phyloP scores from a whole-genome alignment of 305 asterid species.

The Fraxinus sp. region DNA sequence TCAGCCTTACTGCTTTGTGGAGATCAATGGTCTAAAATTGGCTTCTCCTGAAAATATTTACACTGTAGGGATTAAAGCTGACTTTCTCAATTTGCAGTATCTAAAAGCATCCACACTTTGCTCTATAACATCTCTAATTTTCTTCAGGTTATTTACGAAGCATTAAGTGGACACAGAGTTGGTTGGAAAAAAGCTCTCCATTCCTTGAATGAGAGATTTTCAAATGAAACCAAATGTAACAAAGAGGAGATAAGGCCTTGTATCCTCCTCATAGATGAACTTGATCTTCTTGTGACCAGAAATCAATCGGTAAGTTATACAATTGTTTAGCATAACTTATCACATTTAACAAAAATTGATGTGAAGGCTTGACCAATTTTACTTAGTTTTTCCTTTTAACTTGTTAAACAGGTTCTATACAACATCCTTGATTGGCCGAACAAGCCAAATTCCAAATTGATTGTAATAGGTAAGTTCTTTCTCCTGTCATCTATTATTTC shows the following conservation, averaged over 20 bases:
- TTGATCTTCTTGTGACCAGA: conserved; percentile 92
- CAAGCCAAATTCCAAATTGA: conserved; percentile 78
- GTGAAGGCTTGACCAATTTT: neutral
- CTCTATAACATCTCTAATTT: conserved; percentile 18
- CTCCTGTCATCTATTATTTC: conserved; percentile 19
- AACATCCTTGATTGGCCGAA: conserved; percentile 98
- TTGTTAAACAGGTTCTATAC: conserved; percentile 66
- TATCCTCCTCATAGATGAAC: conserved; percentile 90
- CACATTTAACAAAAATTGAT: conserved; percentile 4
- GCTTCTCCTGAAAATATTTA: conserved; percentile 91
- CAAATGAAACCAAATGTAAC: conserved; percentile 49
- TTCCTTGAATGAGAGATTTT: conserved; percentile 73
- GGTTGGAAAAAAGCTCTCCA: conserved; percentile 96
- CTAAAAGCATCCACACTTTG: neutral
- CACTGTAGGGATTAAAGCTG: conserved; percentile 49
- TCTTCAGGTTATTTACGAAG: conserved; percentile 91
- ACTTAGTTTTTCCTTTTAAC: conserved; percentile 16
- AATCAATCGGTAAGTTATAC: conserved; percentile 72
- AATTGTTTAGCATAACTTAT: conserved; percentile 12
- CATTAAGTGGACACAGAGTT: conserved; percentile 82
- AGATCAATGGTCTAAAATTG: conserved; percentile 91
- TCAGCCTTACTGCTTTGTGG: conserved; percentile 86
- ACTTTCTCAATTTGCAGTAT: conserved; percentile 9
- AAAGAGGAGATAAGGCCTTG: conserved; percentile 71
- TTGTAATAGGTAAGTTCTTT: conserved; percentile 73